phyloP scores from a whole-genome alignment of 2,329 filamentous ascomycete genomes.

The Pseudonectria buxi region DNA sequence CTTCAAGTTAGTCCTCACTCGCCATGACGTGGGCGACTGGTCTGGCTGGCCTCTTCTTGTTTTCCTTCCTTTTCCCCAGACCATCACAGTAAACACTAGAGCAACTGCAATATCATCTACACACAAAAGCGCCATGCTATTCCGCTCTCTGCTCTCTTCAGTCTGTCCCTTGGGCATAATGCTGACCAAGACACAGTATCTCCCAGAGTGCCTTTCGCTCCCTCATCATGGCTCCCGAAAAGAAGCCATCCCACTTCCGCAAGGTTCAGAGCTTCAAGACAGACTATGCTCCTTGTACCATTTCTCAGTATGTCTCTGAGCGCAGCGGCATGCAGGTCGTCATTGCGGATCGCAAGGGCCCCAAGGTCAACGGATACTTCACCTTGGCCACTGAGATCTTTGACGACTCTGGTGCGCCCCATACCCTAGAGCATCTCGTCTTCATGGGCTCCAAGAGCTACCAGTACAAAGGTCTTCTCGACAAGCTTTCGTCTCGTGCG shows the following conservation, averaged over 20 bases:
- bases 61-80: no score
- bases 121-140: no score
- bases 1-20: slow-evolving; percentile 7
- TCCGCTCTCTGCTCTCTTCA: neutral
- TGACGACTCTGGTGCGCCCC: slow-evolving; percentile 89
- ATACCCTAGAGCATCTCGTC: slow-evolving; percentile 75
- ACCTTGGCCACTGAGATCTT: slow-evolving; percentile 94
- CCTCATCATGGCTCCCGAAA: slow-evolving; percentile 46
- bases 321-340: slow-evolving; percentile 92
- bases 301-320: slow-evolving; percentile 94
- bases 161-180: neutral
- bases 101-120: no score
- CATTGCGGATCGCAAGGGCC: slow-evolving; percentile 84
- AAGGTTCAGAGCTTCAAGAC: slow-evolving; percentile 79
- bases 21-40: no score
- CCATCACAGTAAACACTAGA: no score
- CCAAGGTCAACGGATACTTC: slow-evolving; percentile 94
- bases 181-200: neutral
- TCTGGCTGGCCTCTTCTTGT: no score
- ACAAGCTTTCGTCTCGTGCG: slow-evolving; percentile 86
- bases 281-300: slow-evolving; percentile 80
- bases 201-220: slow-evolving; percentile 6
- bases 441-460: slow-evolving; percentile 93
- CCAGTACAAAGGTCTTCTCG: slow-evolving; percentile 88
- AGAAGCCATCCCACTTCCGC: slow-evolving; percentile 59